Conservation (phyloP, 163 green algal species). For the Chlorella variabilis region DNA sequence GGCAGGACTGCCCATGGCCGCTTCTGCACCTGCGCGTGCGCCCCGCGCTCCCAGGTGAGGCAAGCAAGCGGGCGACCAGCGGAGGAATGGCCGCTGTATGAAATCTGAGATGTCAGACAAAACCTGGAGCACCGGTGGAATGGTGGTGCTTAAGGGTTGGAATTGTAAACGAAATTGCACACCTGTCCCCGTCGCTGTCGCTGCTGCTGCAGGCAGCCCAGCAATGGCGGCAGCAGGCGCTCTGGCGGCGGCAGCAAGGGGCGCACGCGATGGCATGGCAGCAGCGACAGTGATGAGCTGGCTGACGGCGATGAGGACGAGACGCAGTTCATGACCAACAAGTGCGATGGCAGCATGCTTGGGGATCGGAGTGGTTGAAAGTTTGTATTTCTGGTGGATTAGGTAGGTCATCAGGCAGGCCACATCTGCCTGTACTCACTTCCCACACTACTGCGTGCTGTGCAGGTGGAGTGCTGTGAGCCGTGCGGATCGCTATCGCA, state of each 20-base stretch:
- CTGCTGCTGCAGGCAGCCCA: background rate
- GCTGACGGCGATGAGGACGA: conserved; percentile 45
- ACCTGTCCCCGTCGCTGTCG: background rate
- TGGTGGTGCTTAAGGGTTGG: no score
- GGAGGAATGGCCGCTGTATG: background rate
- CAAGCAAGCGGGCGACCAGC: no score
- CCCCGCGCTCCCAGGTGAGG: conserved; percentile 6
- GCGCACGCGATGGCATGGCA: conserved; percentile 6
- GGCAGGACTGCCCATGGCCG: conserved; percentile 49
- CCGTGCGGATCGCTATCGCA: conserved; percentile 77
- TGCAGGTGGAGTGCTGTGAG: conserved; percentile 80
- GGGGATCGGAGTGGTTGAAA: no score
- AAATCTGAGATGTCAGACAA: background rate
- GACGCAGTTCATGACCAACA: conserved; percentile 57
- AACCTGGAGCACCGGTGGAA: no score
- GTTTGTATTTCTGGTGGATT: no score
- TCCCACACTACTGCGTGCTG: no score
- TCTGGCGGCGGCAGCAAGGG: conserved; percentile 25
- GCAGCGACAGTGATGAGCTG: conserved; percentile 34
- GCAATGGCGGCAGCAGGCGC: background rate
- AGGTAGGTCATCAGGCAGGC: no score
- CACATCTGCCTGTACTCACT: no score
- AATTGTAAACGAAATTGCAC: no score
- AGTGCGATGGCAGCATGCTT: conserved; percentile 35
- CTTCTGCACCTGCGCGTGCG: conserved; percentile 3